phyloP scores from a whole-genome alignment of 129 eudicot species.

The Cynara cardunculus region DNA sequence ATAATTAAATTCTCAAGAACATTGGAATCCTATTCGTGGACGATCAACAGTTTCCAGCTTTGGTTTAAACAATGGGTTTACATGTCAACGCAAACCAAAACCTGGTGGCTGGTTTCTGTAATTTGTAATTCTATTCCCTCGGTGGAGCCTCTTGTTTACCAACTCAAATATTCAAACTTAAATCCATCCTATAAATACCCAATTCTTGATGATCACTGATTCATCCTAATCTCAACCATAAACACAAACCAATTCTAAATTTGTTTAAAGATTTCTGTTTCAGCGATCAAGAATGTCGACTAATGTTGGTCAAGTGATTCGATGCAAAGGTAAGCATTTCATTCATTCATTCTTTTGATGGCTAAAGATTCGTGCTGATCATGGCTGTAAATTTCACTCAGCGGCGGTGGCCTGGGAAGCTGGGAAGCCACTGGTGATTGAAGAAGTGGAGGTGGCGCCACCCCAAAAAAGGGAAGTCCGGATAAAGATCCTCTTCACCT shows the following conservation, averaged over 20 bases:
- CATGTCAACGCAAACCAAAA: no score
- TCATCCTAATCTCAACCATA: slow-evolving; percentile 5
- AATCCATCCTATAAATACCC: no score
- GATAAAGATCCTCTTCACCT: slow-evolving; percentile 69
- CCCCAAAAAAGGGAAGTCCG: slow-evolving; percentile 82
- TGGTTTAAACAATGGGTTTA: no score
- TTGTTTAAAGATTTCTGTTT: not conserved
- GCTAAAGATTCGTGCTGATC: no score
- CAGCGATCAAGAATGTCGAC: slow-evolving; percentile 27
- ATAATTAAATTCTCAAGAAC: no score
- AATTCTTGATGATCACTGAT: no score
- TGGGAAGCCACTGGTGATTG: slow-evolving; percentile 76
- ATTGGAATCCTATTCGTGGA: no score
- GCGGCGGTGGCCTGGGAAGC: slow-evolving; percentile 95
- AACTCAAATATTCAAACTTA: no score
- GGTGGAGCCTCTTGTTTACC: no score
- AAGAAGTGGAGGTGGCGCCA: slow-evolving; percentile 86
- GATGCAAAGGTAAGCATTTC: slow-evolving; percentile 48
- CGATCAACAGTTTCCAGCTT: no score
- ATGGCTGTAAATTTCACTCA: not conserved
- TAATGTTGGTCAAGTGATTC: slow-evolving; percentile 49
- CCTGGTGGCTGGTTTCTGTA: no score
- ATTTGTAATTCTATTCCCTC: no score
- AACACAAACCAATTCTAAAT: not conserved
- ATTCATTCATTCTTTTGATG: not conserved